phyloP scores from a whole-genome alignment of 805 yeast species.

The Wickerhamia fluorescens region DNA sequence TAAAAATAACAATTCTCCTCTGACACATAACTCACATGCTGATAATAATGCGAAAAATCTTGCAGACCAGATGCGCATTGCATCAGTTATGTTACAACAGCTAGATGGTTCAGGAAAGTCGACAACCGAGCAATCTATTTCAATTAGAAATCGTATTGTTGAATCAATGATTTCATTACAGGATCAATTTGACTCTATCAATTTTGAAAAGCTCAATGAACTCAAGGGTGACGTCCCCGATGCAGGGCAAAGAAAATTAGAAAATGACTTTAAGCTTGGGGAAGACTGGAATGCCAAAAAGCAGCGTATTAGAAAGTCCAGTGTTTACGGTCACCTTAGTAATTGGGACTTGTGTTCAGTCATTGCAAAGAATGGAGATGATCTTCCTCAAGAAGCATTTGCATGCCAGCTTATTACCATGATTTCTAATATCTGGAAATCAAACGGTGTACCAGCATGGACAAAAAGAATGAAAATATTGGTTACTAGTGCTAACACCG shows the following conservation, averaged over 20 bases:
- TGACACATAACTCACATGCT: not conserved
- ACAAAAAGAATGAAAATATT: slow-evolving; percentile 88
- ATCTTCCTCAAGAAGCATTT: slow-evolving; percentile 93
- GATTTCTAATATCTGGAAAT: slow-evolving; percentile 79
- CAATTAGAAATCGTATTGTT: slow-evolving; percentile 14
- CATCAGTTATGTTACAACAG: slow-evolving; percentile 91
- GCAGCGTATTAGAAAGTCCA: slow-evolving; percentile 68
- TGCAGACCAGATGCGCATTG: slow-evolving; percentile 92
- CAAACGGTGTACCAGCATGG: slow-evolving; percentile 70
- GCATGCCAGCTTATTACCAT: slow-evolving; percentile 92
- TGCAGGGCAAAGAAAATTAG: slow-evolving; percentile 82
- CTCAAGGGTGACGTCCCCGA: slow-evolving; percentile 58
- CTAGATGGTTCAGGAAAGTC: slow-evolving; percentile 68
- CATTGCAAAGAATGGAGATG: slow-evolving; percentile 94
- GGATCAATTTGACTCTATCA: slow-evolving; percentile 33
- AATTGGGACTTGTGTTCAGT: slow-evolving; percentile 96
- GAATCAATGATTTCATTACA: slow-evolving; percentile 31
- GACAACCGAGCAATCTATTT: slow-evolving; percentile 30
- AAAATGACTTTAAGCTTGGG: slow-evolving; percentile 85
- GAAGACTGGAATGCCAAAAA: slow-evolving; percentile 90
- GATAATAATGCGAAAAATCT: slow-evolving; percentile 36
- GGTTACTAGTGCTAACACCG: slow-evolving; percentile 84
- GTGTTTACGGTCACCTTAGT: slow-evolving; percentile 76
- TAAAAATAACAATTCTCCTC: not conserved
- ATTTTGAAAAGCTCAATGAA: slow-evolving; percentile 34